These are phyloP conservation scores for Moesziomyces sp. DNA, from an alignment of 1,284 basidiomycete genomes.

Conservation along the genomic window DNA sequence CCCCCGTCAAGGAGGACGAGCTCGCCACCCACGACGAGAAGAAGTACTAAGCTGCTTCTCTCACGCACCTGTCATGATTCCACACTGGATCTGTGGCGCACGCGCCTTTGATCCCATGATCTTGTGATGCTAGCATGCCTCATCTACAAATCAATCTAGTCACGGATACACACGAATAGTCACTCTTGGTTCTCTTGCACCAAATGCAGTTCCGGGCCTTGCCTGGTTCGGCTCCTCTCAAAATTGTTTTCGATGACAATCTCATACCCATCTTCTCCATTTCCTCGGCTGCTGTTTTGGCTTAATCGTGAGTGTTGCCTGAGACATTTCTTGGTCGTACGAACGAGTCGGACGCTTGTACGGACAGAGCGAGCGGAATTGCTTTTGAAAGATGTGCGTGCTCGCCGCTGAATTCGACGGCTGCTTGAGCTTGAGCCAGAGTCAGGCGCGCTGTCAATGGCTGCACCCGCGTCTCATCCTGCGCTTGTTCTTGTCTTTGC, in stretches of 20 bases:
- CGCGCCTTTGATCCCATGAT: slow-evolving; percentile 1
- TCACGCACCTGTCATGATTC: slow-evolving; percentile 1
- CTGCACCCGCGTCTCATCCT: neutral
- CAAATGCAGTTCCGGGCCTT: neutral
- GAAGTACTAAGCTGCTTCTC: slow-evolving; percentile 37
- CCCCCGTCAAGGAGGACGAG: slow-evolving; percentile 50
- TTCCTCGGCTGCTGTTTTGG: too few relatives aligned
- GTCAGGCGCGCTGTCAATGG: neutral
- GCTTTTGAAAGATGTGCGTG: too few relatives aligned
- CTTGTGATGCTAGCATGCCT: slow-evolving; percentile 1
- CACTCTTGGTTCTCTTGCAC: slow-evolving; percentile 4
- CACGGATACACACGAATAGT: slow-evolving; percentile 33
- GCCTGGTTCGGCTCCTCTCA: slow-evolving; percentile 1
- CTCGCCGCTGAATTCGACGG: neutral
- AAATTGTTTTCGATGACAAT: slow-evolving; percentile 27
- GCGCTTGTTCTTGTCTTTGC: neutral
- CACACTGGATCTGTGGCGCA: neutral
- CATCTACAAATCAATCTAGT: slow-evolving; percentile 5
- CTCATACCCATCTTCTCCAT: slow-evolving; percentile 16
- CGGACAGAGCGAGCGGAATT: too few relatives aligned
- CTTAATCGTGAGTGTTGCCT: neutral
- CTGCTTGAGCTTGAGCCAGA: slow-evolving; percentile 1
- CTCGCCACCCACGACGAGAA: slow-evolving; percentile 54
- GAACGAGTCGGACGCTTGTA: too few relatives aligned
- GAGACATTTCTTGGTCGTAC: too few relatives aligned